Evolutionary conservation across 2,329 filamentous ascomycete species (phyloP).

Genomic region (Hypocrella siamensis): DNA sequence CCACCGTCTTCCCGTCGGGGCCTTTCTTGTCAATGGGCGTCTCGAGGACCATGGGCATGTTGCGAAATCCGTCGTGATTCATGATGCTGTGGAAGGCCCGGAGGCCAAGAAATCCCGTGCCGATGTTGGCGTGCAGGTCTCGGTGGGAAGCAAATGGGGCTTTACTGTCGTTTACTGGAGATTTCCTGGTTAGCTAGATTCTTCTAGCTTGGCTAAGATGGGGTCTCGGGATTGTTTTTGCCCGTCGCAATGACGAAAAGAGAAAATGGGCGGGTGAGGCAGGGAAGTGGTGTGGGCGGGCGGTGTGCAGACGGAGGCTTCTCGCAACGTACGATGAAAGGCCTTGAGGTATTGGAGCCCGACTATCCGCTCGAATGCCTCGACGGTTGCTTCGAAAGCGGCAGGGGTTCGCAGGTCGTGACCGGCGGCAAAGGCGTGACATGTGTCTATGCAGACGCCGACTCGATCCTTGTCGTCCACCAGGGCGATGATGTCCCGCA

Average conservation of each 20-base stretch:
- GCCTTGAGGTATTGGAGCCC: slow-evolving; percentile 69
- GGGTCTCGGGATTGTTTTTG: no score
- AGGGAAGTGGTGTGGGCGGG: not conserved
- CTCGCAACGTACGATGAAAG: slow-evolving; percentile 42
- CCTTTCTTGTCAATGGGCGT: slow-evolving; percentile 74
- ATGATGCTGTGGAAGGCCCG: slow-evolving; percentile 82
- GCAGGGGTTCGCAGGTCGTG: slow-evolving; percentile 72
- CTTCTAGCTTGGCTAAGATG: no score
- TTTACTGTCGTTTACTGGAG: slow-evolving; percentile 77
- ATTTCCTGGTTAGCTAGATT: not conserved
- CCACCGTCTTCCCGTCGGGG: slow-evolving; percentile 47
- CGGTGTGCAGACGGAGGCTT: not conserved
- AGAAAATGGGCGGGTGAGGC: no score
- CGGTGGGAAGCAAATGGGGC: slow-evolving; percentile 68
- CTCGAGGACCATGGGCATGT: slow-evolving; percentile 82
- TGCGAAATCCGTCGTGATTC: slow-evolving; percentile 62
- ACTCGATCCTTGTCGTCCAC: slow-evolving; percentile 72
- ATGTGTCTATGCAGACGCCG: slow-evolving; percentile 92
- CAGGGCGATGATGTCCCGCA: slow-evolving; percentile 66
- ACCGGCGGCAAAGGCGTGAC: slow-evolving; percentile 87
- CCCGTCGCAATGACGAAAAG: no score
- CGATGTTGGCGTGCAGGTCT: slow-evolving; percentile 92
- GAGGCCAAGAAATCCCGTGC: slow-evolving; percentile 82
- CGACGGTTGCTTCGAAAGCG: slow-evolving; percentile 57
- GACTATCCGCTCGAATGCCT: slow-evolving; percentile 61